A percentile compares a stretch with the other conserved stretches of the same genome.
phyloP scores from a whole-genome alignment of 306 rosid genomes.

The Gillenia trifoliata region DNA sequence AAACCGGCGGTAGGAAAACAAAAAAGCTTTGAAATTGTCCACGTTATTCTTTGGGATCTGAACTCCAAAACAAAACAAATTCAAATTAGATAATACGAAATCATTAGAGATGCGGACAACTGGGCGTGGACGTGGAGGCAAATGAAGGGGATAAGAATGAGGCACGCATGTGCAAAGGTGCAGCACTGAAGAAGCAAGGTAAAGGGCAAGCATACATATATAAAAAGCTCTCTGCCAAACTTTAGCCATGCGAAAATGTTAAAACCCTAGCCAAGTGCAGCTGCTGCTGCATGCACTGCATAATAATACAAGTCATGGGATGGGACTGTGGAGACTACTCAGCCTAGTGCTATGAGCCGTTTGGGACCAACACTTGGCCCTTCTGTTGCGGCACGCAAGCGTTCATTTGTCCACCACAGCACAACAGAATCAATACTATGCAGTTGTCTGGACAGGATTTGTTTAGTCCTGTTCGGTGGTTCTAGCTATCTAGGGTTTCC shows the following conservation, averaged over 20 bases:
- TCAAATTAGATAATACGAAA: neutral
- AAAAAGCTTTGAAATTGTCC: too few relatives aligned
- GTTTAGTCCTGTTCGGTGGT: neutral
- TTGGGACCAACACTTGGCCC: neutral
- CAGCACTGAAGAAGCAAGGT: neutral
- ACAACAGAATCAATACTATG: neutral
- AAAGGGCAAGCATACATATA: neutral
- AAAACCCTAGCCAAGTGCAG: neutral
- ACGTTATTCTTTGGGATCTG: too few relatives aligned
- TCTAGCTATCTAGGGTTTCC: neutral
- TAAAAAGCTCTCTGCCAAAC: neutral
- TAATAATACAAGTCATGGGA: too few relatives aligned
- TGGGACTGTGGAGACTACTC: neutral
- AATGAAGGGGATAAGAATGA: neutral
- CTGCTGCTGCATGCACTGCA: neutral
- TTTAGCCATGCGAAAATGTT: neutral
- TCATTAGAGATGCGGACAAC: neutral
- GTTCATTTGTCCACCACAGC: neutral
- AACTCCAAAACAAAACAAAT: neutral
- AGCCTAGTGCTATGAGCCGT: neutral
- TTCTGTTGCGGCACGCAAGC: neutral
- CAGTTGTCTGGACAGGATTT: neutral
- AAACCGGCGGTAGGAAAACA: neutral
- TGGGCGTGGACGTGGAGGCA: slow-evolving; percentile 9
- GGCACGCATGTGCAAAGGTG: slow-evolving; percentile 19